A percentile compares a stretch with the other conserved stretches of the same genome.
These are phyloP conservation scores for Pezicula rhizophila DNA, from an alignment of 2,329 filamentous ascomycete genomes.

Conservation along the genomic window DNA sequence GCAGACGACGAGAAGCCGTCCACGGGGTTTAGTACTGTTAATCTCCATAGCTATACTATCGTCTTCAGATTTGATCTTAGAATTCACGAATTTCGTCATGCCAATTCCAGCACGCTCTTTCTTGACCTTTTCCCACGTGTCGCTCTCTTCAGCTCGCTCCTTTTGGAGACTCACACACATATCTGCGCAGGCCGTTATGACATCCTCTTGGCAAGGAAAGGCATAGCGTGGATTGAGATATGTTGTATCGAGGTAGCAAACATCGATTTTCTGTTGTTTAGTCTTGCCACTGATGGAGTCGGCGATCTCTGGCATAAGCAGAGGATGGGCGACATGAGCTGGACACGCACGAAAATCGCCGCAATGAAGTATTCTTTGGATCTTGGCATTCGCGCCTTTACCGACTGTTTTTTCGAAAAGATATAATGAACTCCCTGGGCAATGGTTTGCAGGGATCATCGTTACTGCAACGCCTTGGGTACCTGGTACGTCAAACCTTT, in stretches of 20 bases:
- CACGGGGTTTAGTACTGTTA: constrained; percentile 34
- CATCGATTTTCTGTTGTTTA: constrained; percentile 81
- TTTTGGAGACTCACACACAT: constrained; percentile 76
- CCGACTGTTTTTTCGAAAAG: constrained; percentile 76
- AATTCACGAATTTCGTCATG: constrained; percentile 56
- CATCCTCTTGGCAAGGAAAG: constrained; percentile 82
- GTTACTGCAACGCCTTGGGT: constrained; percentile 82
- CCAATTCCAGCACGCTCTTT: constrained; percentile 46
- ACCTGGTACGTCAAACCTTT: constrained; percentile 68
- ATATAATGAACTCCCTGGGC: constrained; percentile 89
- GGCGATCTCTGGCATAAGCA: constrained; percentile 68
- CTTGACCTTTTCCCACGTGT: constrained; percentile 52
- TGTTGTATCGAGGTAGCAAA: constrained; percentile 95
- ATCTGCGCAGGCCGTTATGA: constrained; percentile 81
- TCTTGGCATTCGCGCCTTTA: constrained; percentile 50
- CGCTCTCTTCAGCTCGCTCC: constrained; percentile 50
- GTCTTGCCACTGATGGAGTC: constrained; percentile 66
- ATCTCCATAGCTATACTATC: constrained; percentile 18
- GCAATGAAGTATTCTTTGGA: constrained; percentile 84
- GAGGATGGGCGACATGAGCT: constrained; percentile 74
- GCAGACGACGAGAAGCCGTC: constrained; percentile 81
- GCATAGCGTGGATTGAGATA: constrained; percentile 95
- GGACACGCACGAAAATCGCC: constrained; percentile 92
- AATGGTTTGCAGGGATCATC: constrained; percentile 96
- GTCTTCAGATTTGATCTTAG: constrained; percentile 20